Conservation (phyloP, 371 early-diverging fungal genomes). For the Mortierella sp. region DNA sequence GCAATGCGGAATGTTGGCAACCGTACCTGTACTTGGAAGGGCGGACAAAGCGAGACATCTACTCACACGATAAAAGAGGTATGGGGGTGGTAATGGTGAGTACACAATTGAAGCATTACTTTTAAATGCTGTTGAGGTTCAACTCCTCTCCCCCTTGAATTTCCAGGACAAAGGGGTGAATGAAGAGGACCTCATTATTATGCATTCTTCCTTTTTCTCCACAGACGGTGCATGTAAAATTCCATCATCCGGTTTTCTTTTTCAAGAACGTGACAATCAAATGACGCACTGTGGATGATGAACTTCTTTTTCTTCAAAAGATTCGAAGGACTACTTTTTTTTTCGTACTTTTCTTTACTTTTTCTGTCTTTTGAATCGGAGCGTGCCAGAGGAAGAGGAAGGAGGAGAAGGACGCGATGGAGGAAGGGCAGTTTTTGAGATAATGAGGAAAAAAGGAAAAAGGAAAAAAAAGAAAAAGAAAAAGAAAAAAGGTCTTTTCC, state of each 20-base stretch:
- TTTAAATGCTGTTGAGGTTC: background rate
- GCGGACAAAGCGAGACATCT: conserved; percentile 35
- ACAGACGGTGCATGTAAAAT: background rate
- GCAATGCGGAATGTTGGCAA: background rate
- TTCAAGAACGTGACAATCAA: conserved; percentile 6
- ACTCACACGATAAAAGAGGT: background rate
- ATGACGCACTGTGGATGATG: background rate
- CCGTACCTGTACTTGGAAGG: conserved; percentile 41
- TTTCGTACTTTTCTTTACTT: background rate
- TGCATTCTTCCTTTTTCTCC: background rate
- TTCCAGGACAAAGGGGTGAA: background rate
- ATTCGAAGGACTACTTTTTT: background rate
- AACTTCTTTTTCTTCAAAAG: background rate
- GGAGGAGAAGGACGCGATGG: background rate
- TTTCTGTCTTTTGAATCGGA: background rate
- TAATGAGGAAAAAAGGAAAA: background rate
- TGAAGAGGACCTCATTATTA: background rate
- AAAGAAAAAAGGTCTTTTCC: background rate
- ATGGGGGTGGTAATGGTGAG: background rate
- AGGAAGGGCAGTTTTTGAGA: background rate
- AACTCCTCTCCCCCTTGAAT: background rate
- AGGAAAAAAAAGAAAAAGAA: background rate
- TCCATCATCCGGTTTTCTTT: background rate
- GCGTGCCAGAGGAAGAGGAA: background rate
- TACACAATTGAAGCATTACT: background rate